Evolutionary conservation across 257 asterid species (phyloP).

Genomic region (Petrea volubilis): DNA sequence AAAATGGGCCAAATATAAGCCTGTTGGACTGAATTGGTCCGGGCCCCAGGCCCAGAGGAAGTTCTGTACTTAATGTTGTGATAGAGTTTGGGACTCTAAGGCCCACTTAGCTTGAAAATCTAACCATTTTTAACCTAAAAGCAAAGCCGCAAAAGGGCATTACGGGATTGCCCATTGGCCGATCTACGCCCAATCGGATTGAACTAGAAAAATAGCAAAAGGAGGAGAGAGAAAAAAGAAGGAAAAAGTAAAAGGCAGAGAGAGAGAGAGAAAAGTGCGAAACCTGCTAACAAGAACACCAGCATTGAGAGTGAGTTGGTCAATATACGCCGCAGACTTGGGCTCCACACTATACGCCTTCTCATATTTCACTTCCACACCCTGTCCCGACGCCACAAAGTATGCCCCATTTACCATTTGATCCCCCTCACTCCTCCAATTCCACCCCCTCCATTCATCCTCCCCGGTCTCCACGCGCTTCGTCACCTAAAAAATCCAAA

Average conservation of each 20-base stretch:
- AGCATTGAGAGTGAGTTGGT: slow-evolving; percentile 51
- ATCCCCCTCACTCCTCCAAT: slow-evolving; percentile 73
- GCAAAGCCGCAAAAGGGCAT: neutral
- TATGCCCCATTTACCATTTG: slow-evolving; percentile 61
- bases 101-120: neutral
- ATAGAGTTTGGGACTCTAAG: neutral
- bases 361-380: slow-evolving; percentile 52
- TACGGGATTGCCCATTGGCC: neutral
- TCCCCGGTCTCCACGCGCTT: slow-evolving; percentile 51
- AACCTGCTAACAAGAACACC: slow-evolving; percentile 54
- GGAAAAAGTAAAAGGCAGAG: neutral
- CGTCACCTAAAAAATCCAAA: slow-evolving; percentile 37
- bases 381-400: slow-evolving; percentile 63
- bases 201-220: neutral
- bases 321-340: slow-evolving; percentile 48
- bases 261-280: neutral
- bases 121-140: neutral
- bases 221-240: neutral
- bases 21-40: neutral
- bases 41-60: neutral
- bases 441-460: slow-evolving; percentile 51
- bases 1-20: neutral
- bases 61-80: too few species aligned
- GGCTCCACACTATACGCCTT: slow-evolving; percentile 70
- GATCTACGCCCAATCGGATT: neutral